Evolutionary conservation across 768 basidiomycete genomes (phyloP), one percentile per base, ranked within the genome.

Genomic region (Tremella mesenterica): DNA sequence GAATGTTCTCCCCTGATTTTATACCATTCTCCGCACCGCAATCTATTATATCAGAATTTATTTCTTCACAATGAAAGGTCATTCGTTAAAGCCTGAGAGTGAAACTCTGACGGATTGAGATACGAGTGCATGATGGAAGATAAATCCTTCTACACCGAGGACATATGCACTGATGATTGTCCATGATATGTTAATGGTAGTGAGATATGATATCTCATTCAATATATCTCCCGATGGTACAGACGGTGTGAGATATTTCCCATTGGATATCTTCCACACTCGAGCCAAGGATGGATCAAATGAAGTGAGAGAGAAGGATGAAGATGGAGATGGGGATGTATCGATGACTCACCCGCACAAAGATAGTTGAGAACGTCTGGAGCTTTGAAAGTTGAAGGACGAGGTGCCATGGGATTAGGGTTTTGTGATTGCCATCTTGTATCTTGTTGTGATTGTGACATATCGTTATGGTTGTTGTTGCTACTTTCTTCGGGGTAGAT

Each of bases 21-120:
- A 96, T 90, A 68, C 87, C 85, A 73, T 92, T 95, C 76, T 86
- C 86, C 1, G 85, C 85, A 56, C 88, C 87, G 71, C 92, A 96
- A 70, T 95, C 92, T 89, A 66, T 31, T 92, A 90, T 86, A 65
- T 50, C 46, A 25, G 6, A n/a, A 33, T 45, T 23, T 38, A n/a
- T n/a, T n/a, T n/a, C n/a, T n/a, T n/a, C n/a, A n/a, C n/a, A n/a
- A n/a, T n/a, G n/a, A n/a, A n/a, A n/a, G n/a, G n/a, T n/a, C n/a
- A n/a, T n/a, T n/a, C n/a, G n/a, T n/a, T n/a, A n/a, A n/a, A n/a
- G n/a, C n/a, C n/a, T n/a, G n/a, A n/a, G n/a, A n/a, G n/a, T n/a
- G n/a, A n/a, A n/a, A n/a, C n/a, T n/a, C n/a, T n/a, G n/a, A n/a
- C n/a, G n/a, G n/a, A n/a, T n/a, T n/a, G n/a, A n/a, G n/a, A n/a